Evolutionary conservation across 108 stramenopile genomes (phyloP).

Genomic region (Cyclotella cryptica): DNA sequence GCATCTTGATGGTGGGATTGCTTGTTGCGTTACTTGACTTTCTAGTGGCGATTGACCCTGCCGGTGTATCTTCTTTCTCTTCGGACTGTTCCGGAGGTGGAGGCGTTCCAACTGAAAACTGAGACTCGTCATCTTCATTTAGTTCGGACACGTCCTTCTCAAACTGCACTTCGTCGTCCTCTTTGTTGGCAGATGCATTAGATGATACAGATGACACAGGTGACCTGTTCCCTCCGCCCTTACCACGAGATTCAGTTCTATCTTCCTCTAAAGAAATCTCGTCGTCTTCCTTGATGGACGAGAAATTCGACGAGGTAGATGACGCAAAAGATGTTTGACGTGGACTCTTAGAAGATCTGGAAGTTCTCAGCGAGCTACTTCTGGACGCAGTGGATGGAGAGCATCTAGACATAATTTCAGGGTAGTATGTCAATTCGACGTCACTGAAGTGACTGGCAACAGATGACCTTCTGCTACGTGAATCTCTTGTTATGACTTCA

Average conservation of each 20-base stretch:
- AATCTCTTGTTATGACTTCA: not conserved
- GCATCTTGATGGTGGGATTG: not conserved
- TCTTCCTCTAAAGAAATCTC: not conserved
- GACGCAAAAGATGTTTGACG: not conserved
- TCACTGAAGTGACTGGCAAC: not conserved
- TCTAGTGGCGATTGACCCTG: not conserved
- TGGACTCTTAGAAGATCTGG: not conserved
- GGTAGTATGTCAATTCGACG: constrained; percentile 17
- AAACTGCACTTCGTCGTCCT: not conserved
- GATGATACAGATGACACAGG: not conserved
- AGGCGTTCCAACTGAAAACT: not conserved
- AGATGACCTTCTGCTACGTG: not conserved
- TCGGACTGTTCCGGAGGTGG: not conserved
- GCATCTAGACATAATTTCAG: not conserved
- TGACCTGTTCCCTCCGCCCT: not conserved
- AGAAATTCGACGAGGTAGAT: constrained; percentile 15
- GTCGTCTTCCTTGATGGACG: constrained; percentile 12
- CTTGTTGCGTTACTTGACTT: not conserved
- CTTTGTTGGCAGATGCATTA: not conserved
- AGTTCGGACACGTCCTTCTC: not conserved
- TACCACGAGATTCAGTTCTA: not conserved
- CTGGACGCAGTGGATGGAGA: constrained; percentile 5
- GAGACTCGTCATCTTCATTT: constrained; percentile 3
- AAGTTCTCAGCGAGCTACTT: constrained; percentile 4
- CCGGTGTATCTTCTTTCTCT: constrained; percentile 3